Evolutionary conservation across 768 basidiomycete genomes (phyloP), one percentile per base, ranked within the genome.

Genomic region (Boletus bicolor): DNA sequence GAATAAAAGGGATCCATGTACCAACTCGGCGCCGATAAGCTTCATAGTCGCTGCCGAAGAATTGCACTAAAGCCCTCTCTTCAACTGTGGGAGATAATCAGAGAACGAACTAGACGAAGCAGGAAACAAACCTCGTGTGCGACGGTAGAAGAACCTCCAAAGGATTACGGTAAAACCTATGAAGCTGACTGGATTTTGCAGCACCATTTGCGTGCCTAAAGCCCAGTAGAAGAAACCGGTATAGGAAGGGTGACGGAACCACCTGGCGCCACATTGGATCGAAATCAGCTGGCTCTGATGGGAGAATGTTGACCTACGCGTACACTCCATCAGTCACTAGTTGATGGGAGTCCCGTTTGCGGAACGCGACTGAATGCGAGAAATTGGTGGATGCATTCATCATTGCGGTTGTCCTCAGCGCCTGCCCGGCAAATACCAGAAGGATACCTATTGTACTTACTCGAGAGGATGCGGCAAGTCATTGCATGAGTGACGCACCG

Each of bases 211-310:
- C 0, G 93, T 97, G 2, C 95, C 93, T 28, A 99, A 66, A 0
- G 93, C 94, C 97, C 97, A 98, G 71, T 96, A 98, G 72, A 91
- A 96, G 77, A 98, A 99, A 2, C 95, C 97, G 2, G 91, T 83
- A 63, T 99, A 99, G 0, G 96, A 97, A 11, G 97, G 97, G 72
- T 99, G 97, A 14, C 97, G 84, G 57, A 86, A 87, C 83, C 61
- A 70, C 24, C 68, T 68, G 35, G 42, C 42, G 30, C 21, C 46
- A 38, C 7, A 34, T 38, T 21, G 35, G 15, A 9, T 46, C 24
- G 28, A 46, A 34, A 39, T 28, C 26, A 49, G 41, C 26, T 11
- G 24, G 15, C 4, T 44, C 14, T 8, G 21, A 38, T 11, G 36
- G 21, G 30, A 46, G 32, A 45, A n/a, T 28, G 14, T 41, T 26